phyloP scores from a whole-genome alignment of 352 stramenopile genomes.

The Elongisporangium prolatum region DNA sequence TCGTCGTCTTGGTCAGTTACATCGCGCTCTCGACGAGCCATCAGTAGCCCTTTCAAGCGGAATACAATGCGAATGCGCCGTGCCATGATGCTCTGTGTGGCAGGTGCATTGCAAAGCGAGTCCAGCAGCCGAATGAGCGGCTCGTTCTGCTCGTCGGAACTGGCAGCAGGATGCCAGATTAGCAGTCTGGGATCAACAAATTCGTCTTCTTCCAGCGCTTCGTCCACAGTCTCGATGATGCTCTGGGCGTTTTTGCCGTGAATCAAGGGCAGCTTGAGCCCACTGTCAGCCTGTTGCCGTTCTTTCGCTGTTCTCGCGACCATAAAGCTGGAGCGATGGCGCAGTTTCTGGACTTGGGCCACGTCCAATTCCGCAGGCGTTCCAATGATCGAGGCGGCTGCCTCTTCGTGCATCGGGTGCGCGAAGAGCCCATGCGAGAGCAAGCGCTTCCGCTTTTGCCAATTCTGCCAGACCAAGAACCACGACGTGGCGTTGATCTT shows the following conservation, averaged over 20 bases:
- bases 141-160: slow-evolving; percentile 26
- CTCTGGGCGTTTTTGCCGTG: neutral
- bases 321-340: slow-evolving; percentile 44
- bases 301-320: slow-evolving; percentile 9
- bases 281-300: slow-evolving; percentile 11
- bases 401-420: slow-evolving; percentile 14
- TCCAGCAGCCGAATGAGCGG: slow-evolving; percentile 43
- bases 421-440: slow-evolving; percentile 34
- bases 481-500: slow-evolving; percentile 42
- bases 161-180: slow-evolving; percentile 49
- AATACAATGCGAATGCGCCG: slow-evolving; percentile 53
- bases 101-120: slow-evolving; percentile 37
- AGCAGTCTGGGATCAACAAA: slow-evolving; percentile 38
- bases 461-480: slow-evolving; percentile 84
- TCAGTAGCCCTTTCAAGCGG: slow-evolving; percentile 18
- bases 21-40: slow-evolving; percentile 6
- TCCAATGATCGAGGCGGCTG: slow-evolving; percentile 7
- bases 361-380: slow-evolving; percentile 12
- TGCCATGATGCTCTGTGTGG: slow-evolving; percentile 52
- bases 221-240: slow-evolving; percentile 1
- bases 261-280: slow-evolving; percentile 10
- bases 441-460: slow-evolving; percentile 64
- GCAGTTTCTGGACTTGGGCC: slow-evolving; percentile 17
- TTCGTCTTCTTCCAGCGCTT: slow-evolving; percentile 13
- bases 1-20: neutral